Evolutionary conservation across 805 yeast species (phyloP), one percentile per base, ranked within the genome.

Genomic region (Suhomyces emberorum): DNA sequence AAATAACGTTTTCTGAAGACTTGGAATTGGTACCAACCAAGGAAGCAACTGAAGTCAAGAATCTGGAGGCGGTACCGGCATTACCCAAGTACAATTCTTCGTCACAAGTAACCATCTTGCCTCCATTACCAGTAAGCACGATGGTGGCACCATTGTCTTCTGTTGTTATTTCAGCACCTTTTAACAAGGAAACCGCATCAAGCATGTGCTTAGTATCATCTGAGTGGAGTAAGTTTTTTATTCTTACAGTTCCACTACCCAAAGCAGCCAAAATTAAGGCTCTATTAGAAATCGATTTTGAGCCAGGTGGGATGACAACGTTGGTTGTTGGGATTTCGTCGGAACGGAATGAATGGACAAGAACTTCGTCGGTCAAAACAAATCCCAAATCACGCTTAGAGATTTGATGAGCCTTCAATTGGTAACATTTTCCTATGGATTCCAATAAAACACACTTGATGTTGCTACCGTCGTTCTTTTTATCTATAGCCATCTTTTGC

Each of bases 31-130:
- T 33, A 15, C 75, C 69, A 4, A 85, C 95, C 42, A 89, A 69
- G n/a, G 95, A 76, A 14, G 95, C 96, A 19, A 93, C 91, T 2
- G 96, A 78, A 2, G 97, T 86, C 55, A 93, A 74, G 60, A 93
- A 93, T 53, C 98, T 76, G 4, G 97, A 86, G 3, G 98, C 98
- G 29, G 98, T 93, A 47, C 98, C 98, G 1, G 98, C 98, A 55
- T 93, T 93, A 39, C 98, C 98, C 44, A 93, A 72, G 62, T 88
- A 93, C 39, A 93, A 69, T 43, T 80, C 83, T 35, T 80, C 77
- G 12, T 66, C 63, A 33, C 81, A 74, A 3, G 95, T 82, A 20
- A 68, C 51, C 44, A 87, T 61, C 20, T 78, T 65, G 39, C 97
- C 97, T 41, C 93, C 93, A 44, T 89, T 89, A 35, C 91, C 89